phyloP scores from a whole-genome alignment of 1,284 basidiomycete genomes.

The Puccinia polysora region DNA sequence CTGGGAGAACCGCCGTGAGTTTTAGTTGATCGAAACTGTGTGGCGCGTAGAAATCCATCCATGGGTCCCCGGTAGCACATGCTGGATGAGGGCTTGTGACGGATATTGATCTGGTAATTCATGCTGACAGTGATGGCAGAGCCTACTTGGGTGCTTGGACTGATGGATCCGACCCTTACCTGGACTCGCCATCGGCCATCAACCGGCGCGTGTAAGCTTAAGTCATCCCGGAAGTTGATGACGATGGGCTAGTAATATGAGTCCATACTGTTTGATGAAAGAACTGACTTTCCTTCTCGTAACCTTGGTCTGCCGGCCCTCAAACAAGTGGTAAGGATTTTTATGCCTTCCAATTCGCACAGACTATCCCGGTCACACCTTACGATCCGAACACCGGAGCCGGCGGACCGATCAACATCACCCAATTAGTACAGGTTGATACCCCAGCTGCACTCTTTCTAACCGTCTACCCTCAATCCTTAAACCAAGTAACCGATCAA shows the following conservation, averaged over 20 bases:
- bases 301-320: not conserved
- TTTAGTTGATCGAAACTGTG: not conserved
- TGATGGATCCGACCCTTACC: slow-evolving; percentile 3
- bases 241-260: too few species aligned
- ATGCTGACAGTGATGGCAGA: slow-evolving; percentile 5
- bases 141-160: slow-evolving; percentile 17
- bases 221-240: too few species aligned
- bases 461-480: slow-evolving; percentile 50
- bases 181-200: slow-evolving; percentile 1
- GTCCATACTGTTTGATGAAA: too few species aligned
- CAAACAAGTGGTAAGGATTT: slow-evolving; percentile 43
- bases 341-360: slow-evolving; percentile 51
- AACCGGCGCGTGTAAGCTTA: not conserved
- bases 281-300: too few species aligned
- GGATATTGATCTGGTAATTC: not conserved
- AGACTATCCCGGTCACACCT: slow-evolving; percentile 49
- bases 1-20: slow-evolving; percentile 18
- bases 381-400: slow-evolving; percentile 47
- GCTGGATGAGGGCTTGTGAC: too few species aligned
- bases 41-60: not conserved
- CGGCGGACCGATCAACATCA: slow-evolving; percentile 49
- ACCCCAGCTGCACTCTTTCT: slow-evolving; percentile 52
- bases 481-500: slow-evolving; percentile 46
- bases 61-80: too few species aligned
- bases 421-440: slow-evolving; percentile 46